Percentiles rank a stretch among this genome's conserved stretches.
phyloP scores from a whole-genome alignment of 129 eudicot genomes.

The Solidago caesia region DNA sequence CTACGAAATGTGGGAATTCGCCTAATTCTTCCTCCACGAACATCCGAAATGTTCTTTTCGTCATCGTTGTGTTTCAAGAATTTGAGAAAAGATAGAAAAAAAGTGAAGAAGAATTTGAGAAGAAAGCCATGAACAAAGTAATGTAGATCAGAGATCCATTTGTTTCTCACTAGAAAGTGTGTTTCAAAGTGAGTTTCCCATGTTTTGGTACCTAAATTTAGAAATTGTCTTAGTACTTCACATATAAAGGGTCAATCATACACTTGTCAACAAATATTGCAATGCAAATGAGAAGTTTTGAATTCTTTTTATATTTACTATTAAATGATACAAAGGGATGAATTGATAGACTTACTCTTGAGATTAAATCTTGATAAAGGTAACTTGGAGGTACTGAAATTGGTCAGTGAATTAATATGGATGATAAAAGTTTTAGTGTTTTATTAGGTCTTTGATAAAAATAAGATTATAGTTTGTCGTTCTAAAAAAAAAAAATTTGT shows the following conservation, averaged over 20 bases:
- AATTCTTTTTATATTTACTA: too few relatives aligned
- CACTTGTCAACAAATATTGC: neutral
- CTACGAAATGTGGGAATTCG: conserved; percentile 49
- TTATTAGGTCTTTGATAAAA: too few relatives aligned
- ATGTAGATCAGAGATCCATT: conserved; percentile 42
- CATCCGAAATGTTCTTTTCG: conserved; percentile 39
- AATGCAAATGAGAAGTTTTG: neutral
- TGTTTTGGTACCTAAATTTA: conserved; percentile 18
- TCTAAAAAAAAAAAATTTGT: too few relatives aligned
- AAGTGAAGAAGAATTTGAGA: conserved; percentile 3
- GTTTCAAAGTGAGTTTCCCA: conserved; percentile 18
- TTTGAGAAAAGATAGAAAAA: neutral
- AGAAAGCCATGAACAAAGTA: neutral
- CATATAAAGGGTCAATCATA: conserved; percentile 42
- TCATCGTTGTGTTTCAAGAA: conserved; percentile 2
- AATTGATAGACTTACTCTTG: too few relatives aligned
- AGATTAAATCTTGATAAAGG: too few relatives aligned
- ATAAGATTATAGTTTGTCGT: too few relatives aligned
- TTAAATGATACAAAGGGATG: too few relatives aligned
- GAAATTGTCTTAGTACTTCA: conserved; percentile 34
- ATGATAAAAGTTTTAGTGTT: too few relatives aligned
- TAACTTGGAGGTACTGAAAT: too few relatives aligned
- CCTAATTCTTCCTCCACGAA: conserved; percentile 64
- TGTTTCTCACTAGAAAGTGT: conserved; percentile 18
- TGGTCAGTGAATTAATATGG: too few relatives aligned